phyloP scores from a whole-genome alignment of 2,329 filamentous ascomycete species.

The Laburnicola sp. region DNA sequence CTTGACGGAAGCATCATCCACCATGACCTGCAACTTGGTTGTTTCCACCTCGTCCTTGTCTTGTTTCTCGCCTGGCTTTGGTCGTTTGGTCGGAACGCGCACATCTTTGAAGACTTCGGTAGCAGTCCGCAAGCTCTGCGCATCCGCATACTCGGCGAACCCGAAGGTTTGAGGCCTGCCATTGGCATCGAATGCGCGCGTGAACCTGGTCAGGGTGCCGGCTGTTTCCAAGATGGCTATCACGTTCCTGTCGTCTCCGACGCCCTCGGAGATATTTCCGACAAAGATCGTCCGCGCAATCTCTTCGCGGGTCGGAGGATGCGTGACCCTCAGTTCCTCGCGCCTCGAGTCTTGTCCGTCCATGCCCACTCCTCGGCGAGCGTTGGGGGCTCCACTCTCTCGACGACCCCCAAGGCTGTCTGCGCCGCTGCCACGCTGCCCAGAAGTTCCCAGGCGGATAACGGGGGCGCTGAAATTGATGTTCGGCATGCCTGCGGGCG shows the following conservation, averaged over 20 bases:
- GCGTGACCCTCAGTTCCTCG: constrained; percentile 63
- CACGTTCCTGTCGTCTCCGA: constrained; percentile 75
- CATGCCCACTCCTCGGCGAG: constrained; percentile 60
- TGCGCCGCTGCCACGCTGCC: constrained; percentile 58
- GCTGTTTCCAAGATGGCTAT: constrained; percentile 77
- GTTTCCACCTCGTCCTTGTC: constrained; percentile 45
- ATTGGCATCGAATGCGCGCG: constrained; percentile 74
- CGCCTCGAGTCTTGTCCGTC: constrained; percentile 60
- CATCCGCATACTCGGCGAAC: constrained; percentile 93
- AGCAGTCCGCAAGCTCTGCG: constrained; percentile 81
- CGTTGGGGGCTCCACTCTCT: constrained; percentile 49
- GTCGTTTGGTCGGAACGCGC: constrained; percentile 77
- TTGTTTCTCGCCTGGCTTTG: constrained; percentile 55
- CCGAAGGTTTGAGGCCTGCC: constrained; percentile 86
- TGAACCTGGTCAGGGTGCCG: constrained; percentile 82
- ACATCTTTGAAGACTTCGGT: constrained; percentile 82
- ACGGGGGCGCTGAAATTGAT: constrained; percentile 98
- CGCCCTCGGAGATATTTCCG: constrained; percentile 78
- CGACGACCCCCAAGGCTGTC: constrained; percentile 53
- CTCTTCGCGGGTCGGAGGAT: constrained; percentile 85
- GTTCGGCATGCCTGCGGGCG: constrained; percentile 88
- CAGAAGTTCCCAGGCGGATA: constrained; percentile 84
- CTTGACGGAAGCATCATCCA: constrained; percentile 80
- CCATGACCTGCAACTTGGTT: constrained; percentile 38
- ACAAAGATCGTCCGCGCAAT: constrained; percentile 90